Evolutionary conservation across 129 eudicot genomes (phyloP).

Genomic region (Flaveria sonorensis): DNA sequence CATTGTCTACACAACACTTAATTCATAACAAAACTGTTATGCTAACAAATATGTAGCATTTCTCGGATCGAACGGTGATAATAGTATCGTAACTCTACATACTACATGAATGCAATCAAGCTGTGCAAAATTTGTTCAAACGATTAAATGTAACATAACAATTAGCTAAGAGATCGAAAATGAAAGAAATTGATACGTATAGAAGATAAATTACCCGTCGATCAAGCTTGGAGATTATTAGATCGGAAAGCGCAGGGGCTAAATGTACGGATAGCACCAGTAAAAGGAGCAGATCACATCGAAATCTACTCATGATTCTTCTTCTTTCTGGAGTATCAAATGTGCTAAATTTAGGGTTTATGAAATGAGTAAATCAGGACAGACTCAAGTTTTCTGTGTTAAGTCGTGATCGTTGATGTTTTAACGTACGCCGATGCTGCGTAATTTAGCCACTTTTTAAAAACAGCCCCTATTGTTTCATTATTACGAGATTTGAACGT

Average conservation of each 20-base stretch:
- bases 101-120: neutral
- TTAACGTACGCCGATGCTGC: slow-evolving; percentile 37
- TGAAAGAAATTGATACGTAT: neutral
- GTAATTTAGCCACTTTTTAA: neutral
- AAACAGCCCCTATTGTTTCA: no score
- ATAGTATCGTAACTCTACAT: no score
- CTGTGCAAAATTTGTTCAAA: neutral
- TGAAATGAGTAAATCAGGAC: slow-evolving; percentile 17
- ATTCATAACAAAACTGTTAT: no score
- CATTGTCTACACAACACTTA: neutral
- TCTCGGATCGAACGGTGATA: no score
- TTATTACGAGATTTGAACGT: no score
- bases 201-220: slow-evolving; percentile 36
- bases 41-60: no score
- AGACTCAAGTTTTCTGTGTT: slow-evolving; percentile 21
- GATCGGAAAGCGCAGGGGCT: slow-evolving; percentile 51
- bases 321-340: neutral
- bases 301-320: slow-evolving; percentile 31
- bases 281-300: slow-evolving; percentile 34
- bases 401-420: slow-evolving; percentile 15
- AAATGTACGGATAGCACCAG: slow-evolving; percentile 30
- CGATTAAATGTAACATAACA: neutral
- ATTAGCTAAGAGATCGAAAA: slow-evolving; percentile 12
- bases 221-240: slow-evolving; percentile 53
- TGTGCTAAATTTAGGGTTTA: slow-evolving; percentile 37